A percentile compares a stretch with the other conserved stretches of the same genome.
These are phyloP conservation scores for Inonotus obliquus DNA, from an alignment of 1,284 basidiomycete species.

Conservation along the genomic window DNA sequence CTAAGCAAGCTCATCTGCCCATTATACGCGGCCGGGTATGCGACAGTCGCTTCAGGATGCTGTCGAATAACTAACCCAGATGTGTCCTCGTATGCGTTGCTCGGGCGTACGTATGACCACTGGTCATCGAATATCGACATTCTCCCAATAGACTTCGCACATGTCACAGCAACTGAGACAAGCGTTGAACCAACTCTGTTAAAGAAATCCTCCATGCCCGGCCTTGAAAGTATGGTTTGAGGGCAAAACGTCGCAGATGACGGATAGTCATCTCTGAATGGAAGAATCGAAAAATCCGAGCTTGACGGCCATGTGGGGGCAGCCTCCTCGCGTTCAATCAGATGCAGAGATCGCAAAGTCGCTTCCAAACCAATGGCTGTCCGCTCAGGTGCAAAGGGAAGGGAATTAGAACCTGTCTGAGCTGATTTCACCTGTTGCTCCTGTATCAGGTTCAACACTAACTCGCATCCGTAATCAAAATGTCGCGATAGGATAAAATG, in stretches of 20 bases:
- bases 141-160: slow-evolving; percentile 64
- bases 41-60: slow-evolving; percentile 66
- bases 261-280: slow-evolving; percentile 63
- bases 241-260: slow-evolving; percentile 62
- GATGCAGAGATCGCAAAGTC: slow-evolving; percentile 66
- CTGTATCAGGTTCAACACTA: slow-evolving; percentile 77
- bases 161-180: slow-evolving; percentile 57
- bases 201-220: slow-evolving; percentile 75
- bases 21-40: slow-evolving; percentile 61
- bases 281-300: slow-evolving; percentile 62
- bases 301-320: slow-evolving; percentile 74
- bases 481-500: slow-evolving; percentile 85
- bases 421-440: slow-evolving; percentile 46
- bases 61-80: slow-evolving; percentile 60
- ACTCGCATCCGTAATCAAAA: slow-evolving; percentile 81
- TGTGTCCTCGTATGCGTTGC: slow-evolving; percentile 64
- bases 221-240: slow-evolving; percentile 48
- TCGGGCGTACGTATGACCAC: slow-evolving; percentile 59
- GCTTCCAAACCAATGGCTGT: slow-evolving; percentile 77
- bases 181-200: slow-evolving; percentile 62
- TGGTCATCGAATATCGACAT: slow-evolving; percentile 86
- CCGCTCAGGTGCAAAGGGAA: slow-evolving; percentile 63
- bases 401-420: slow-evolving; percentile 36
- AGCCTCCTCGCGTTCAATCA: slow-evolving; percentile 66
- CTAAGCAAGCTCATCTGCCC: slow-evolving; percentile 74